These are phyloP conservation scores for Canna indica DNA, from an alignment of 176 grass and related monocot species.

Conservation along the genomic window DNA sequence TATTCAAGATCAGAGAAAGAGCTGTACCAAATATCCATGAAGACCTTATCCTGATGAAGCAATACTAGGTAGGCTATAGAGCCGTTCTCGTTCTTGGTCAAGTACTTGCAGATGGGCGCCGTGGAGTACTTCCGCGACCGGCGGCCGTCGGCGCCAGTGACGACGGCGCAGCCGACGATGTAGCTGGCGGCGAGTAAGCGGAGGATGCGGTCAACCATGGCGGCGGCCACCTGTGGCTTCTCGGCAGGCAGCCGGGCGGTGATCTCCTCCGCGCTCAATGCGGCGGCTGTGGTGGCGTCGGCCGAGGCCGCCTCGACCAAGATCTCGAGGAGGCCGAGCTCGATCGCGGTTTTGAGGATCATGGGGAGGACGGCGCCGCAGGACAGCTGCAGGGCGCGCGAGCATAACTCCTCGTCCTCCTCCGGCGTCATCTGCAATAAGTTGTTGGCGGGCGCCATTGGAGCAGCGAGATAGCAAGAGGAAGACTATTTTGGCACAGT, in stretches of 20 bases:
- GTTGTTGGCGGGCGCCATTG: background rate
- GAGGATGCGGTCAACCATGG: constrained; percentile 85
- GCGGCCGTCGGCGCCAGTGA: constrained; percentile 29
- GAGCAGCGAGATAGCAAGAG: background rate
- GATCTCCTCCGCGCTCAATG: constrained; percentile 41
- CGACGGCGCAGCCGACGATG: constrained; percentile 44
- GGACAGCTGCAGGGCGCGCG: constrained; percentile 52
- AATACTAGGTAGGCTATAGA: constrained; percentile 66
- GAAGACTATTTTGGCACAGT: too few species aligned
- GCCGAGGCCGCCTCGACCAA: constrained; percentile 31
- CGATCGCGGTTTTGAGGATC: constrained; percentile 84
- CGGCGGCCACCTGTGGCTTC: constrained; percentile 31
- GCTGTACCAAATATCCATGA: constrained; percentile 72
- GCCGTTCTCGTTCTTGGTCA: constrained; percentile 65
- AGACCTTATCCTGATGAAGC: constrained; percentile 84
- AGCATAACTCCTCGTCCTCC: constrained; percentile 71
- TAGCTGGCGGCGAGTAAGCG: constrained; percentile 58
- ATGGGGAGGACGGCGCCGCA: constrained; percentile 75
- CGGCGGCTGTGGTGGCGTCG: constrained; percentile 2
- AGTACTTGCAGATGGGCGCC: constrained; percentile 65
- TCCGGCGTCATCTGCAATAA: constrained; percentile 3
- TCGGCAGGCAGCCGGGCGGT: constrained; percentile 35
- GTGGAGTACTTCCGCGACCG: constrained; percentile 33
- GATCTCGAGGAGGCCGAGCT: constrained; percentile 65
- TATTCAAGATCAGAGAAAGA: background rate